Percentiles rank a stretch among this genome's conserved stretches.
Conservation (phyloP, 1,139 yeast genomes). For the Scheffersomyces parashehatae region DNA sequence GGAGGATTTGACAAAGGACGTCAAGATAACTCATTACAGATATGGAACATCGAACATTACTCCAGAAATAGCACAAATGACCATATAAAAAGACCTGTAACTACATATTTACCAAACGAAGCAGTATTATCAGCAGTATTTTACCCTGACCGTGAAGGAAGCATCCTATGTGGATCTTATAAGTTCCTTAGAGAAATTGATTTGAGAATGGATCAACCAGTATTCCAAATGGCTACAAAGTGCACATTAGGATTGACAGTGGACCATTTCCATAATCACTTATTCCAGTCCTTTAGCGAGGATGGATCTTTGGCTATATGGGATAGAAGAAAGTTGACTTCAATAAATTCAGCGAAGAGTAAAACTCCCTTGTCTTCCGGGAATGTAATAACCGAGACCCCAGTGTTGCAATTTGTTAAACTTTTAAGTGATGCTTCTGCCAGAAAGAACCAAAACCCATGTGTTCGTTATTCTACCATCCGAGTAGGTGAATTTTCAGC, state of each 20-base stretch:
- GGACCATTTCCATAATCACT: slow-evolving; percentile 64
- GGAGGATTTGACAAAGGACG: slow-evolving; percentile 81
- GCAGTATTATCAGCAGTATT: slow-evolving; percentile 70
- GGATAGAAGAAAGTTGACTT: slow-evolving; percentile 72
- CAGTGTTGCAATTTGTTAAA: slow-evolving; percentile 66
- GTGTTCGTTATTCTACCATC: slow-evolving; percentile 70
- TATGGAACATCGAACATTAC: slow-evolving; percentile 78
- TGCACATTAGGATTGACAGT: slow-evolving; percentile 68
- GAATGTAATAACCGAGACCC: slow-evolving; percentile 47
- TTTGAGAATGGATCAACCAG: slow-evolving; percentile 65
- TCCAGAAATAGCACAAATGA: slow-evolving; percentile 42
- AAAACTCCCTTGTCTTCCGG: slow-evolving; percentile 12
- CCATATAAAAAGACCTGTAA: slow-evolving; percentile 54
- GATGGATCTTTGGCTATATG: slow-evolving; percentile 85
- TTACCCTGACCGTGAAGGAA: slow-evolving; percentile 57
- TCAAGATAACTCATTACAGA: slow-evolving; percentile 73
- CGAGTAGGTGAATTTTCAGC: slow-evolving; percentile 77
- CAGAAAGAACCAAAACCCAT: slow-evolving; percentile 60
- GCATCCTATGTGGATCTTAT: slow-evolving; percentile 72
- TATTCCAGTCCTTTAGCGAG: slow-evolving; percentile 75
- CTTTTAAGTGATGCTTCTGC: slow-evolving; percentile 65
- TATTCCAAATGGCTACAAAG: slow-evolving; percentile 74
- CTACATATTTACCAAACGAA: slow-evolving; percentile 71
- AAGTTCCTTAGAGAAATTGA: slow-evolving; percentile 81
- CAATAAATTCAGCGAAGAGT: slow-evolving; percentile 15